Base-by-base conservation (phyloP, 129 eudicot genomes). In the Flaveria sonorensis region DNA sequence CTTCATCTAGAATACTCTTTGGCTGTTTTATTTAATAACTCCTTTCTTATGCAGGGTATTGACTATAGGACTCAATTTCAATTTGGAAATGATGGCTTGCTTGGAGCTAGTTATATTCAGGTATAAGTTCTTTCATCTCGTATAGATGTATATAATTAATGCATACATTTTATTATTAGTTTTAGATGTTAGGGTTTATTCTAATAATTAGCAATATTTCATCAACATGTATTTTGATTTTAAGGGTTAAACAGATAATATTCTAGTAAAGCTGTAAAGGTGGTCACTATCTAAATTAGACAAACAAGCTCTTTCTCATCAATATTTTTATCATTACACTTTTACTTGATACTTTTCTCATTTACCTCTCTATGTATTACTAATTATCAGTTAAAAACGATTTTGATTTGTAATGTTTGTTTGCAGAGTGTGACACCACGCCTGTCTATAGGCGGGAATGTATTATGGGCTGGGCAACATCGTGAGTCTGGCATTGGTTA, bases 21-120 rank as follows among this genome's bases (percentile, higher is more conserved):
- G 61, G 26, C 19, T 55, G 12, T 55, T 18, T 55, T 8, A 55
- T 55, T 55, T 55, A 4, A 9, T 19, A 55, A 55, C 62, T 55
- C 26, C 50, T 69, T 76, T 79, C 23, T 76, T 21, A 32, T 45
- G 11, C 88, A 94, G 99, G 99, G 99, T 18, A 79, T 74, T 14
- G 99, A 94, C 81, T 94, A 86, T 57, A 89, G 99, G 89, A 77
- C 89, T 70, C 99, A 91, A 75, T 57, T 91, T 26, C 96, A 91
- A 86, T 51, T 94, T 4, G 97, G 97, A 7, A 91, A 82, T 72
- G 99, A 97, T 72, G 86, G 86, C 26, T 74, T 94, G 46, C 50
- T 94, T 50, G 99, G 97, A 51, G 99, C 96, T 76, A 94, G 88
- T 86, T 94, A 94, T 87, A 91, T 94, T 51, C 99, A 94, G 94